Evolutionary conservation across 768 basidiomycete species (phyloP), one percentile per base, ranked within the genome.

Genomic region (Nidula microcarpa): DNA sequence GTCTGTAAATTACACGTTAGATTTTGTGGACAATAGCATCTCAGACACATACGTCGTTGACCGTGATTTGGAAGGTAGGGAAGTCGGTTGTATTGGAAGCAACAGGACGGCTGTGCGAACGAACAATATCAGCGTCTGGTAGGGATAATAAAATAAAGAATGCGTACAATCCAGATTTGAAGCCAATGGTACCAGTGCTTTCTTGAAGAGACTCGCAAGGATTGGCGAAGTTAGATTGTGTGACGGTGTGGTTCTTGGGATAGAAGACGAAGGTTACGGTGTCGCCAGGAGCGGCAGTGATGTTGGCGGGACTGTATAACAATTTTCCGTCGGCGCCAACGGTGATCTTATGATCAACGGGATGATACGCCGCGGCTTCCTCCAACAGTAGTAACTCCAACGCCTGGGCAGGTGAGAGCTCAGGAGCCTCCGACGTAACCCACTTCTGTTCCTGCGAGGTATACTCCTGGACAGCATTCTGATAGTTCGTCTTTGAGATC

Each of bases 221-320:
- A 44, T 67, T 60, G 51, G 58, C 51, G 62, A 75, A 76, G 55
- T 56, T 69, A 8, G 73, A 75, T 48, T 77, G 73, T 8, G 75
- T 74, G 30, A 70, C 73, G 16, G 75, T 76, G 56, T 79, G 79
- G 60, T 78, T 78, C 66, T 76, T 75, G 47, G 74, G 69, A 39
- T 67, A 66, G 68, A 76, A 79, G 34, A 67, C 64, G 55, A 77
- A 79, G 13, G 65, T 67, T n/a, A 77, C 71, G 5, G 72, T 75
- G 58, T 79, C 79, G 2, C 74, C 72, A 39, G 72, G 61, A 17
- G 62, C 56, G 32, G 77, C 76, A 32, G 67, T 60, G 53, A 77
- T 73, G 55, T 70, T 75, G 23, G 71, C 50, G 0, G 75, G 74
- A 43, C 49, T 65, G 50, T 69, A 79, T 1, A 55, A 57, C 4